Evolutionary conservation across 257 asterid genomes (phyloP), one percentile per base, ranked within the genome.

Genomic region (Hygrophila difformis): DNA sequence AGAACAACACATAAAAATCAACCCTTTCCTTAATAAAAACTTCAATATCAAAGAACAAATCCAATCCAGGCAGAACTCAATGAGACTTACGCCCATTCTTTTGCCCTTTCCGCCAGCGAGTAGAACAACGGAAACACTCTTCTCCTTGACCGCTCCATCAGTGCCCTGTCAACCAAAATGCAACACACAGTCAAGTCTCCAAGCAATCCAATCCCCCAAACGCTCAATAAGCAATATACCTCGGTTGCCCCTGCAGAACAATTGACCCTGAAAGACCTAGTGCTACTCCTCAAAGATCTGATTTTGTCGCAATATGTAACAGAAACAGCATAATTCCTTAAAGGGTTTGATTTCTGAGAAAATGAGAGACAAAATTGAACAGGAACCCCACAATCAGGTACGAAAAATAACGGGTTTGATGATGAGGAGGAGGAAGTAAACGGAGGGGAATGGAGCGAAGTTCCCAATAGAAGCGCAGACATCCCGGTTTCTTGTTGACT

Each of bases 21-120:
- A 37, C 42, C 49, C 28, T 40, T 19, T 13, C 16, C 48, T 31
- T 22, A 53, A 26, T 3, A 14, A 4, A 36, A 28, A 6, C 15
- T 18, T 15, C 20, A 28, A 20, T 10, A 34, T 8, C 44, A 55
- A 19, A 15, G 19, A 12, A 36, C 47, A 26, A 20, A 0, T 15
- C 34, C 52, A 36, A 59, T 23, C 38, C 31, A 41, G 28, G 23
- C 1, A 8, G 50, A 2, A n/a, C 39, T 22, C n/a, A 28, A 6
- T 12, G 12, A 42, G 21, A 59, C 82, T 69, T 74, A 86, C 99
- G 6, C 96, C 96, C 96, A 91, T 91, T 71, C 95, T 78, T 66
- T 91, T 91, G 20, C 99, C 96, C 68, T 78, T 77, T 41, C 99
- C 99, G 60, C 99, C 99, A 15, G 99, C 95, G 56, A 91, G 95